Evolutionary conservation across 1,139 yeast genomes (phyloP), one percentile per base, ranked within the genome.

Genomic region (Hemisphaericaspora lyxosophila): DNA sequence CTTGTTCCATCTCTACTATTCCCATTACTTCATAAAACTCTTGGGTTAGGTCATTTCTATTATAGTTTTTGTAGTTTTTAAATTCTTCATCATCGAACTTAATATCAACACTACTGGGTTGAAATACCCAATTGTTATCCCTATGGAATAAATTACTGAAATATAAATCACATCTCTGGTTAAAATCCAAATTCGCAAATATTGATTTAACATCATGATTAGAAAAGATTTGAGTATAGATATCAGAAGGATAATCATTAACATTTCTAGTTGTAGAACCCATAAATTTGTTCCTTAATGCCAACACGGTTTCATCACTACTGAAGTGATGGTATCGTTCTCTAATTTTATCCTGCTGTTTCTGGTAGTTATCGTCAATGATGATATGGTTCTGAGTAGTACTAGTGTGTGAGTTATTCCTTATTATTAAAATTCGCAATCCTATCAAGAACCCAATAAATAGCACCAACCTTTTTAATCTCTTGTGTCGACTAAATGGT

Each of bases 111-210:
- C 11, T 3, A 31, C 51, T 41, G 20, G 62, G 65, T 26, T 60
- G 47, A 8, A 60, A 25, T 33, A 41, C 45, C 65, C 65, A 60
- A 40, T 55, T 55, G 13, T 49, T 45, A 33, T 57, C 51, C 2
- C 41, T 23, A 1, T 46, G 36, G 42, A 47, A 60, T 22, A 60
- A 45, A 16, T 48, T 58, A 23, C 48, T 49, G 49, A 60, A 60
- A 34, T 60, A 60, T 31, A 60, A 50, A 35, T 60, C 64, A 47
- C 66, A 59, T 31, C 64, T 38, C 22, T 55, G 44, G 9, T 48
- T 49, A 27, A 59, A 56, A 29, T 42, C 36, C 9, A 53, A 39
- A 17, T 36, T 32, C 9, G 42, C 44, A 15, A 54, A 43, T 11
- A 55, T 42, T 11, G 51, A 43, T 18, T 41, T 43, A 20, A 43